These are phyloP conservation scores for Leccinum subrobustum DNA, from an alignment of 1,284 basidiomycete species.

Conservation along the genomic window DNA sequence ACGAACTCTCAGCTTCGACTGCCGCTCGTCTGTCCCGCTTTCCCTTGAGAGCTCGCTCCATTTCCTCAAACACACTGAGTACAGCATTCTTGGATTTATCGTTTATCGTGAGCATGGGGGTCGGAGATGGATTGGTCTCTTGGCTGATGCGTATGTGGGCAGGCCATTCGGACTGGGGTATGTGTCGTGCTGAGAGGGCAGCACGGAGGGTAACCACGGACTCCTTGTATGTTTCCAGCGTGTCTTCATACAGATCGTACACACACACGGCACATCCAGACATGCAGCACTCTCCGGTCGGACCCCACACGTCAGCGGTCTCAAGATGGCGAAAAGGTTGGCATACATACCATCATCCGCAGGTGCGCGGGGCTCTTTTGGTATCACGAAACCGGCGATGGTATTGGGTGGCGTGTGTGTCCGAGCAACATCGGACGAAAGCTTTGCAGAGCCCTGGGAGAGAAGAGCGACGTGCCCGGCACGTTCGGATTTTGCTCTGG, in stretches of 20 bases:
- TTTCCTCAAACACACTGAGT: constrained; percentile 62
- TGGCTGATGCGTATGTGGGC: constrained; percentile 32
- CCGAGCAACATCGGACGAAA: not conserved
- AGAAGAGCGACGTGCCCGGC: constrained; percentile 30
- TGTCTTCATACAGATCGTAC: constrained; percentile 83
- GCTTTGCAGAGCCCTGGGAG: constrained; percentile 1
- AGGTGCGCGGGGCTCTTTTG: constrained; percentile 58
- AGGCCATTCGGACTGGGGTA: constrained; percentile 72
- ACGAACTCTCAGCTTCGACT: constrained; percentile 40
- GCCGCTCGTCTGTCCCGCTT: constrained; percentile 36
- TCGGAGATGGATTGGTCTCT: not conserved
- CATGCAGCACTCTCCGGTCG: constrained; percentile 81
- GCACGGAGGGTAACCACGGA: constrained; percentile 51
- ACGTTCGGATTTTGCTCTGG: constrained; percentile 42
- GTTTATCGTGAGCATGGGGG: not conserved
- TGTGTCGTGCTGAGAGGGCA: constrained; percentile 46
- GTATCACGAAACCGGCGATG: constrained; percentile 52
- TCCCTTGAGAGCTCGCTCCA: constrained; percentile 55
- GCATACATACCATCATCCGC: constrained; percentile 51
- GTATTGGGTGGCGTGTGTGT: constrained; percentile 21
- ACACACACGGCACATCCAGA: constrained; percentile 89
- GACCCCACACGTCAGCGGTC: not conserved
- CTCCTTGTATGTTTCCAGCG: constrained; percentile 63
- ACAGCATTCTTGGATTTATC: constrained; percentile 37
- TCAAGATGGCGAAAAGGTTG: not conserved